phyloP scores from a whole-genome alignment of 768 basidiomycete genomes.

The Agaricus blazei region DNA sequence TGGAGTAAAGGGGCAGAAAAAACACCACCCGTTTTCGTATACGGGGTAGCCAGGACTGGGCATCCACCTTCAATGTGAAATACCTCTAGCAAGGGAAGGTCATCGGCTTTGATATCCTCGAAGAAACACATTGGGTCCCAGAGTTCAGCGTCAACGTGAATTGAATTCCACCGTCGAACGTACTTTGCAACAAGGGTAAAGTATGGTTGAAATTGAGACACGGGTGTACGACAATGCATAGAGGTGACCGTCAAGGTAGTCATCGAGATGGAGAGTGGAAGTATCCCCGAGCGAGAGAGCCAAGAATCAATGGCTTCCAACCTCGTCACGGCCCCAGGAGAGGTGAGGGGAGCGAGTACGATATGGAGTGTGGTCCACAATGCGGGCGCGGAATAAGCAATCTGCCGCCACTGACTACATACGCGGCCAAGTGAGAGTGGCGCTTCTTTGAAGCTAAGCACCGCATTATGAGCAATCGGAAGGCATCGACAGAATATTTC shows the following conservation, averaged over 20 bases:
- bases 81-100: too few relatives aligned
- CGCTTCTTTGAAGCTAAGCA: slow-evolving; percentile 11
- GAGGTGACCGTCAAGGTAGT: not conserved
- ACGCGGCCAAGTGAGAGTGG: slow-evolving; percentile 11
- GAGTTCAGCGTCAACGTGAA: too few relatives aligned
- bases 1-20: too few relatives aligned
- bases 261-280: slow-evolving; percentile 1
- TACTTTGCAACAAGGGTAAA: not conserved
- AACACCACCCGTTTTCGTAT: too few relatives aligned
- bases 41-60: too few relatives aligned
- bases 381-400: slow-evolving; percentile 1
- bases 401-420: slow-evolving; percentile 10
- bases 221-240: too few relatives aligned
- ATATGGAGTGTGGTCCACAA: slow-evolving; percentile 12
- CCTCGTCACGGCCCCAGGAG: not conserved
- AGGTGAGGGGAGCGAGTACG: not conserved
- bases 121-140: too few relatives aligned
- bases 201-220: not conserved
- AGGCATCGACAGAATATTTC: slow-evolving; percentile 12
- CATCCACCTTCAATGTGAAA: too few relatives aligned
- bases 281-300: slow-evolving; percentile 1
- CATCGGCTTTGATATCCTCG: too few relatives aligned
- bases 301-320: not conserved
- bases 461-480: slow-evolving; percentile 8
- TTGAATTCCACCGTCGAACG: not conserved